These are phyloP conservation scores for Suillus sp. DNA, from an alignment of 768 basidiomycete species.

Conservation along the genomic window DNA sequence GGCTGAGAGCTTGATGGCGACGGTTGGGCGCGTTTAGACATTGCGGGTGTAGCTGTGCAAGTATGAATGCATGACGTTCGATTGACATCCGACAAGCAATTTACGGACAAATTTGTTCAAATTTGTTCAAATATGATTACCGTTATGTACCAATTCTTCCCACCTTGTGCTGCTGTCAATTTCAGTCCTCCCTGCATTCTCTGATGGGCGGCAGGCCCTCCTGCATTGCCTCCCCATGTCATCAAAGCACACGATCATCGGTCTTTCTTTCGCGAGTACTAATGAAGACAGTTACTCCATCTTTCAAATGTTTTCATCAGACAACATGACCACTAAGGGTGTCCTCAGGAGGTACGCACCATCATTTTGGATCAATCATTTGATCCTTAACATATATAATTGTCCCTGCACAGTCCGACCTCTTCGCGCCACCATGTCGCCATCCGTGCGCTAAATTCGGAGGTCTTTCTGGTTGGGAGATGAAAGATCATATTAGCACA, in stretches of 20 bases:
- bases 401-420: conserved; percentile 5
- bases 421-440: conserved; percentile 7
- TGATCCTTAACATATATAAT: too few relatives aligned
- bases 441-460: neutral
- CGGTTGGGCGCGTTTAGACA: conserved; percentile 17
- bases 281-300: neutral
- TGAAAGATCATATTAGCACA: conserved; percentile 2
- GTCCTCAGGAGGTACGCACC: neutral
- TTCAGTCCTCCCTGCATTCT: conserved; percentile 2
- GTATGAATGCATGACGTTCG: neutral
- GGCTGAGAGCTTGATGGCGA: conserved; percentile 13
- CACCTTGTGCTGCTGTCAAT: conserved; percentile 5
- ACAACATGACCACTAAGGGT: neutral
- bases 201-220: conserved; percentile 2
- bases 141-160: neutral
- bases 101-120: conserved; percentile 7
- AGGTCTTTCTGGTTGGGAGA: conserved; percentile 2
- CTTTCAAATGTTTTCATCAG: neutral
- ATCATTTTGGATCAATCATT: neutral
- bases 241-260: conserved; percentile 5
- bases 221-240: neutral
- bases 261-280: neutral
- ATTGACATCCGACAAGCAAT: conserved; percentile 3
- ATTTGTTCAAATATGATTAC: neutral
- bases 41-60: neutral